Conservation (phyloP, 768 basidiomycete genomes). For the Termitomyces sp. region DNA sequence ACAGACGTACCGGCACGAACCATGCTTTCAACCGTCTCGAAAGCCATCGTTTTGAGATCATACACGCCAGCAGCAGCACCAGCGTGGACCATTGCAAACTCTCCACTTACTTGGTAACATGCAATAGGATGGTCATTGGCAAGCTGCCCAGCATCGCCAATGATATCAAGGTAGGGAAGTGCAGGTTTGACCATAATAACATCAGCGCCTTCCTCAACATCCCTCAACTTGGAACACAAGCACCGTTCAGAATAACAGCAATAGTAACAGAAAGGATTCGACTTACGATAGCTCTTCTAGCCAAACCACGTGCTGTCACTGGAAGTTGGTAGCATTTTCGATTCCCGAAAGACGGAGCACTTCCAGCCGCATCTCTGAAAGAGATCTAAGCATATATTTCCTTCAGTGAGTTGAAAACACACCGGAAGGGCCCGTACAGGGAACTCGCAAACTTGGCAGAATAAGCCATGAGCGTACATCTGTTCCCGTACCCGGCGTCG, state of each 20-base stretch:
- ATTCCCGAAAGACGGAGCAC: constrained; percentile 90
- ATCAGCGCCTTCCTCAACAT: constrained; percentile 88
- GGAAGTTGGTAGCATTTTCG: constrained; percentile 99
- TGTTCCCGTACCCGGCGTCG: constrained; percentile 79
- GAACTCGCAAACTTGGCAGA: constrained; percentile 96
- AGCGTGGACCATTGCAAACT: constrained; percentile 95
- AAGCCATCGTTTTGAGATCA: constrained; percentile 87
- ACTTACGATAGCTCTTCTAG: constrained; percentile 87
- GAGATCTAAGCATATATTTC: neutral
- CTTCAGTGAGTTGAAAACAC: neutral
- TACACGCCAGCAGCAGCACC: constrained; percentile 95
- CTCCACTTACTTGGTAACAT: constrained; percentile 95
- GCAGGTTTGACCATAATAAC: constrained; percentile 99
- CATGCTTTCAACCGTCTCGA: constrained; percentile 90
- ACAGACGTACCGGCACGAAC: constrained; percentile 75
- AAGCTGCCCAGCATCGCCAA: constrained; percentile 79
- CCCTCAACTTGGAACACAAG: constrained; percentile 59
- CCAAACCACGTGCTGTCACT: constrained; percentile 81
- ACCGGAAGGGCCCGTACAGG: constrained; percentile 96
- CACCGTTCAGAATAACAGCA: neutral
- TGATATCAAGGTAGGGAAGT: constrained; percentile 94
- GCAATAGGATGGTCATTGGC: constrained; percentile 90
- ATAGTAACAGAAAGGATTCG: neutral
- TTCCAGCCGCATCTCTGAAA: constrained; percentile 91
- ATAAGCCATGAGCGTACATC: constrained; percentile 92